These are phyloP conservation scores for Cruciata laevipes DNA, from an alignment of 257 asterid genomes.

Conservation along the genomic window DNA sequence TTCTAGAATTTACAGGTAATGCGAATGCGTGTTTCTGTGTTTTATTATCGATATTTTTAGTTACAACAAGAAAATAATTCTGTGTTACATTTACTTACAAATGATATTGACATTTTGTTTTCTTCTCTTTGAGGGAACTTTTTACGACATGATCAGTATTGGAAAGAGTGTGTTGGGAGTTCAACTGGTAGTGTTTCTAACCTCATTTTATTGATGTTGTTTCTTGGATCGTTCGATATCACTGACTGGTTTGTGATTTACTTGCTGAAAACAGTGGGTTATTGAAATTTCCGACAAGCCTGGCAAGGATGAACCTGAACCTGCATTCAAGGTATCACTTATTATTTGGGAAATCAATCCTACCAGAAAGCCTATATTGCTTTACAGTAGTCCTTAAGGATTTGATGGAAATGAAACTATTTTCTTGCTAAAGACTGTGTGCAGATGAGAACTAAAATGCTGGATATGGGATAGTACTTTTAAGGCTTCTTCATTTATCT, in stretches of 20 bases:
- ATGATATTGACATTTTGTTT: conserved; percentile 17
- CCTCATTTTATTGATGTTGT: not conserved
- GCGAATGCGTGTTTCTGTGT: not conserved
- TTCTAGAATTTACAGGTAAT: conserved; percentile 85
- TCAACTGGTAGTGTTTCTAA: conserved; percentile 43
- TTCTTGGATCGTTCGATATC: not conserved
- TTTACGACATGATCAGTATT: conserved; percentile 36
- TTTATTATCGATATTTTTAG: not conserved
- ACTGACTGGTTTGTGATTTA: not conserved
- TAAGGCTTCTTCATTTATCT: not conserved
- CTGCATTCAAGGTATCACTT: conserved; percentile 50
- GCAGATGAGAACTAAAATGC: not conserved
- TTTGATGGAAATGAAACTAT: not conserved
- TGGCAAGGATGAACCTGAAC: conserved; percentile 50
- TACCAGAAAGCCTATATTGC: not conserved
- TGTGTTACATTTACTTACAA: not conserved
- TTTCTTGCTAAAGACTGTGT: not conserved
- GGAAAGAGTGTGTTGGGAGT: conserved; percentile 55
- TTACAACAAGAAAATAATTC: too few species aligned
- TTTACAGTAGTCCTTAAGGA: not conserved
- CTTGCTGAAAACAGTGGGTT: conserved; percentile 41
- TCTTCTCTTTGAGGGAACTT: conserved; percentile 28
- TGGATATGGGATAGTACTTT: not conserved
- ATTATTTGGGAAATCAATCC: conserved; percentile 2
- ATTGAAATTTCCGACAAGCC: conserved; percentile 59